Conservation (phyloP, 176 grass and related monocot species). For the Dactylis glomerata region DNA sequence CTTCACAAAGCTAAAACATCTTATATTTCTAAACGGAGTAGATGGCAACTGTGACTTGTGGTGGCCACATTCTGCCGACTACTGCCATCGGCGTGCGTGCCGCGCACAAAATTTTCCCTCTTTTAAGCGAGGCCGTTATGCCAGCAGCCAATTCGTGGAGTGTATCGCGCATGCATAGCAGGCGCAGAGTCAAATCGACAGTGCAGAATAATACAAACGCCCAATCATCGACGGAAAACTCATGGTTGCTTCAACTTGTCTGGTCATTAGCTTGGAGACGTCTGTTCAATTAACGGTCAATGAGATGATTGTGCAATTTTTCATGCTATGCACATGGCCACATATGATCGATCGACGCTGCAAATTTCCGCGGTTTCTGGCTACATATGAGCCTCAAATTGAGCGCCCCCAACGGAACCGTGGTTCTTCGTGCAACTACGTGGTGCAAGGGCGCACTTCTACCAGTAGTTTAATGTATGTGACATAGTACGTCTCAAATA, state of each 20-base stretch:
- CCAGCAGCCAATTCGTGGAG: neutral
- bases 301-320: neutral
- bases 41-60: neutral
- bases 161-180: neutral
- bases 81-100: neutral
- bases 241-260: neutral
- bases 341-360: neutral
- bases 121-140: neutral
- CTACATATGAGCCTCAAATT: conserved; percentile 20
- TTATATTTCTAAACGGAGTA: no score
- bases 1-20: no score
- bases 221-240: neutral
- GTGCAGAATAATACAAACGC: neutral
- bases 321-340: neutral
- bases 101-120: neutral
- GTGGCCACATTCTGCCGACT: neutral
- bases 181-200: neutral
- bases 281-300: neutral
- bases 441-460: neutral
- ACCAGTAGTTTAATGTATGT: neutral
- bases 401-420: neutral
- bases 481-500: neutral
- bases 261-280: neutral
- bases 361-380: neutral
- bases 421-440: neutral